Evolutionary conservation across 495 filamentous ascomycete species (phyloP).

Genomic region (Hypoxylon trugodes): DNA sequence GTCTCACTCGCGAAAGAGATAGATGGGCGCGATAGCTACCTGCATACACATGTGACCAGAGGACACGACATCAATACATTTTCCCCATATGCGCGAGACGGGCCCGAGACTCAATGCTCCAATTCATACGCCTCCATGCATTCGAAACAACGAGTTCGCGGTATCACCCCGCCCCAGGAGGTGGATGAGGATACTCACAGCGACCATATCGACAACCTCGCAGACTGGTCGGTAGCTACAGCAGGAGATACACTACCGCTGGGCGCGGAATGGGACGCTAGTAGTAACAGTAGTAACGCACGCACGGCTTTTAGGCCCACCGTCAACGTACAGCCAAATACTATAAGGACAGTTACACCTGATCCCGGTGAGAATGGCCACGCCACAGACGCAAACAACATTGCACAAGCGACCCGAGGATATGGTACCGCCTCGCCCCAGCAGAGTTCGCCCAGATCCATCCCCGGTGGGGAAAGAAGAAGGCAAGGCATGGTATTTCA

Average conservation of each 20-base stretch:
- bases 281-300: slow-evolving; percentile 30
- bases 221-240: slow-evolving; percentile 49
- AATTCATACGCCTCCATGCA: slow-evolving; percentile 30
- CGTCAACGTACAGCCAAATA: slow-evolving; percentile 42
- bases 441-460: slow-evolving; percentile 55
- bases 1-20: slow-evolving; percentile 33
- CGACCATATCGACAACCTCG: slow-evolving; percentile 41
- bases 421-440: slow-evolving; percentile 47
- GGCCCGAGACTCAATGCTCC: slow-evolving; percentile 38
- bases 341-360: slow-evolving; percentile 63
- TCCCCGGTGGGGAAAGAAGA: slow-evolving; percentile 48
- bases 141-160: slow-evolving; percentile 47
- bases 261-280: slow-evolving; percentile 36
- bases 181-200: slow-evolving; percentile 43
- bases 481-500: slow-evolving; percentile 63
- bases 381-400: slow-evolving; percentile 34
- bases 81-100: slow-evolving; percentile 30
- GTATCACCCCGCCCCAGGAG: slow-evolving; percentile 43
- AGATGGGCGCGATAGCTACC: slow-evolving; percentile 23
- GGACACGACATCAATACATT: slow-evolving; percentile 22
- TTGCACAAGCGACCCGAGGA: slow-evolving; percentile 42
- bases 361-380: slow-evolving; percentile 53
- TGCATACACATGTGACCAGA: slow-evolving; percentile 29
- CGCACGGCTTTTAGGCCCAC: slow-evolving; percentile 33
- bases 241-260: slow-evolving; percentile 41